These are phyloP conservation scores for Maudiozyma humilis DNA, from an alignment of 1,139 yeast genomes.

Conservation along the genomic window DNA sequence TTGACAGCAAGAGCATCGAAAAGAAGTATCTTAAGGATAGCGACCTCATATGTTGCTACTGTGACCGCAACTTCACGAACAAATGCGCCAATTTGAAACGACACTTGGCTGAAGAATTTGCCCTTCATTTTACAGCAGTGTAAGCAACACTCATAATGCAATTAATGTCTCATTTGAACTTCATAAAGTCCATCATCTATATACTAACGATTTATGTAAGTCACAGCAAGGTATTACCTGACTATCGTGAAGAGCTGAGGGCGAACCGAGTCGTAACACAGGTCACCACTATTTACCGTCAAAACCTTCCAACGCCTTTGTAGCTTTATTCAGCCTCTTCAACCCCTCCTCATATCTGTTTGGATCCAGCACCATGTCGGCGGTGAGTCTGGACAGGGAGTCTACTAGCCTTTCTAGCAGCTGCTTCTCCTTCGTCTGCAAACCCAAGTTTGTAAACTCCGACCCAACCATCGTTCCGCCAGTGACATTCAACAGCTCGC, in stretches of 20 bases:
- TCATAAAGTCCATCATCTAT: too few species aligned
- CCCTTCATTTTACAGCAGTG: slow-evolving; percentile 16
- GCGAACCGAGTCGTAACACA: too few species aligned
- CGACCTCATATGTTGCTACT: slow-evolving; percentile 44
- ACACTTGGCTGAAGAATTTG: slow-evolving; percentile 43
- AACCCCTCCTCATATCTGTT: slow-evolving; percentile 72
- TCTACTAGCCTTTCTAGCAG: slow-evolving; percentile 78
- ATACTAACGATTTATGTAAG: too few species aligned
- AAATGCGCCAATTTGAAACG: slow-evolving; percentile 41
- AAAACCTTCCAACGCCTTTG: slow-evolving; percentile 78
- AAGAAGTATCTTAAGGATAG: slow-evolving; percentile 29
- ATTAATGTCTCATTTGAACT: too few species aligned
- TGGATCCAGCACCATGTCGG: slow-evolving; percentile 81
- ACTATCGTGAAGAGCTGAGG: too few species aligned
- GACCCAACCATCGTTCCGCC: slow-evolving; percentile 38
- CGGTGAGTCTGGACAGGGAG: slow-evolving; percentile 72
- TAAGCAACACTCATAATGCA: not conserved
- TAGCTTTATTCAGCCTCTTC: slow-evolving; percentile 66
- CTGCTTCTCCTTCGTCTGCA: slow-evolving; percentile 69
- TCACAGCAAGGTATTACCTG: too few species aligned
- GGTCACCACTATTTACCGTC: slow-evolving; percentile 13
- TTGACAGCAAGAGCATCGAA: slow-evolving; percentile 25
- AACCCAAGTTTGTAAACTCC: slow-evolving; percentile 64
- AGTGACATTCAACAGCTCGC: slow-evolving; percentile 51
- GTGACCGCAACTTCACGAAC: slow-evolving; percentile 40